A percentile compares a stretch with the other conserved stretches of the same genome.
These are phyloP conservation scores for Brettanomyces nanus DNA, from an alignment of 805 yeast species.

Conservation along the genomic window DNA sequence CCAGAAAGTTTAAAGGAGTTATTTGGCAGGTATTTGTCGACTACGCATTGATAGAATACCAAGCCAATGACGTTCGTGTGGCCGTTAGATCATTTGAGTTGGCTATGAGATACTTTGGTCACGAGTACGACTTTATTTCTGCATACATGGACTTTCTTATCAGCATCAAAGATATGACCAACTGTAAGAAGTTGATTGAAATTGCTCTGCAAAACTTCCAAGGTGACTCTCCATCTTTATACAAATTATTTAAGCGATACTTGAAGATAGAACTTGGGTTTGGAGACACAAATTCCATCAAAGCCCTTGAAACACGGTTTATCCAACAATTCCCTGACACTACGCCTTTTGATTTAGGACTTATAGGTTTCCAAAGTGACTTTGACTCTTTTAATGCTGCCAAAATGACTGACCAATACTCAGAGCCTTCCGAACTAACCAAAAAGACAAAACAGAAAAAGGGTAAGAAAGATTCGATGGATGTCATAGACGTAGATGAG, in stretches of 20 bases:
- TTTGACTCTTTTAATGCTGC: constrained; percentile 23
- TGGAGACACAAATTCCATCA: constrained; percentile 63
- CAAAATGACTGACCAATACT: constrained; percentile 26
- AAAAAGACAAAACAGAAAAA: constrained; percentile 1
- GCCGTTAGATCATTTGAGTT: constrained; percentile 73
- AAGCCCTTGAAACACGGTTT: constrained; percentile 59
- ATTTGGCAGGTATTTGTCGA: constrained; percentile 76
- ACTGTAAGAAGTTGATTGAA: constrained; percentile 79
- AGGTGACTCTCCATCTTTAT: constrained; percentile 30
- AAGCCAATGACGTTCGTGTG: constrained; percentile 54
- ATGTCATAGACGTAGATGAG: constrained; percentile 9
- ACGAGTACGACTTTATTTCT: constrained; percentile 53
- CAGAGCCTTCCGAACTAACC: constrained; percentile 7
- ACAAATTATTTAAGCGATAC: constrained; percentile 47
- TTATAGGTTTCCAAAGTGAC: constrained; percentile 14
- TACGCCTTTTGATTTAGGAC: constrained; percentile 23
- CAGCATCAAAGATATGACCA: constrained; percentile 53
- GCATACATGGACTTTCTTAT: constrained; percentile 70
- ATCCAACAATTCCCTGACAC: constrained; percentile 58
- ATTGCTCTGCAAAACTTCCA: constrained; percentile 53
- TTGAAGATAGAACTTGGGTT: constrained; percentile 60
- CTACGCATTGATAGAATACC: constrained; percentile 74
- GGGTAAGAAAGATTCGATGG: not conserved
- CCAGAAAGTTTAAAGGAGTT: constrained; percentile 52
- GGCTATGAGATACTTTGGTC: constrained; percentile 50